A percentile compares a stretch with the other conserved stretches of the same genome.
These are phyloP conservation scores for Globisporangium paroecandrum DNA, from an alignment of 352 stramenopile genomes.

Conservation along the genomic window DNA sequence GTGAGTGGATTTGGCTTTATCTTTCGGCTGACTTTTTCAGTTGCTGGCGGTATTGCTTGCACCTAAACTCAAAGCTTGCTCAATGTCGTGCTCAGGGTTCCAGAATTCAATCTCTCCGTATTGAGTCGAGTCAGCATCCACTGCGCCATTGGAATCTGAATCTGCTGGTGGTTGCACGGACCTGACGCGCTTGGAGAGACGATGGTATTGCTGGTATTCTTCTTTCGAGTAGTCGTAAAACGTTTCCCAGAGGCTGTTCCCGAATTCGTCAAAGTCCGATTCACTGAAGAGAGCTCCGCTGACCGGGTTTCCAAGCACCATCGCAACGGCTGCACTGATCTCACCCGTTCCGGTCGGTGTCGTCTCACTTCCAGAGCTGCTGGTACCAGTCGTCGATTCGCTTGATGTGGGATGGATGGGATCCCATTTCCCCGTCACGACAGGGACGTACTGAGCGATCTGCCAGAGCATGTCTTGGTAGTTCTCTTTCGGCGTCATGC, in stretches of 20 bases:
- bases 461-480: slow-evolving; percentile 69
- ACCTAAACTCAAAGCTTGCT: neutral
- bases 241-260: slow-evolving; percentile 56
- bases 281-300: slow-evolving; percentile 31
- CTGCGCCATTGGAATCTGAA: neutral
- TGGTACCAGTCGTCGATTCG: slow-evolving; percentile 1
- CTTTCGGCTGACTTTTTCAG: neutral
- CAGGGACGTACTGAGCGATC: slow-evolving; percentile 54
- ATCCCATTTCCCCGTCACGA: slow-evolving; percentile 38
- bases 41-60: neutral
- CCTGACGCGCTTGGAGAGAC: slow-evolving; percentile 56
- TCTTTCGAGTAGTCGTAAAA: slow-evolving; percentile 64
- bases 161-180: neutral
- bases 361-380: neutral
- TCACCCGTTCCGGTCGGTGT: neutral
- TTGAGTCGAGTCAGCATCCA: neutral
- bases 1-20: neutral
- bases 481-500: slow-evolving; percentile 40
- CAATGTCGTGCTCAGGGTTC: neutral
- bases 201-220: slow-evolving; percentile 66
- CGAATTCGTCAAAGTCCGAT: slow-evolving; percentile 45
- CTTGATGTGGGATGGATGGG: slow-evolving; percentile 8
- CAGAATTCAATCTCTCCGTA: neutral
- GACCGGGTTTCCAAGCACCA: neutral
- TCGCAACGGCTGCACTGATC: neutral